phyloP scores from a whole-genome alignment of 2,329 filamentous ascomycete genomes.

The Cercospora sesami region DNA sequence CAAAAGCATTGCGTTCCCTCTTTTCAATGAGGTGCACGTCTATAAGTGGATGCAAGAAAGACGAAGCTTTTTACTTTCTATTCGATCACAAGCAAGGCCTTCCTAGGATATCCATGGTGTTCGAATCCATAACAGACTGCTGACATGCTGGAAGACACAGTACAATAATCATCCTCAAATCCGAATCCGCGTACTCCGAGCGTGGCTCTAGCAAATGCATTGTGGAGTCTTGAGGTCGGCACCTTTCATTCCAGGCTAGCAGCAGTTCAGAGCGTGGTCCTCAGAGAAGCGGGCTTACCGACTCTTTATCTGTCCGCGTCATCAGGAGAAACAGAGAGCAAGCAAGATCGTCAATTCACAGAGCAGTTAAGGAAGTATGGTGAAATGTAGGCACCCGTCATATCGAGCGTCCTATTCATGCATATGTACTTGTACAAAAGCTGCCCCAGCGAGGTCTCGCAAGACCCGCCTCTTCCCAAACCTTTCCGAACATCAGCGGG shows the following conservation, averaged over 20 bases:
- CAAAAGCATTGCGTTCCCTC: constrained; percentile 12
- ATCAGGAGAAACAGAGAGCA: not conserved
- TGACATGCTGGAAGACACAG: constrained; percentile 8
- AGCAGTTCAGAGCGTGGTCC: too few relatives aligned
- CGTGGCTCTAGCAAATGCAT: not conserved
- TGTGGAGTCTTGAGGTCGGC: too few relatives aligned
- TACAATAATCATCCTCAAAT: not conserved
- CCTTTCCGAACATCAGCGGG: constrained; percentile 3
- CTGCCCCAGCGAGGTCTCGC: constrained; percentile 10
- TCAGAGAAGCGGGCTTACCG: too few relatives aligned
- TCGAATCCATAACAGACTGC: constrained; percentile 18
- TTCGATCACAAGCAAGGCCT: constrained; percentile 12
- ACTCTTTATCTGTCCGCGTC: too few relatives aligned
- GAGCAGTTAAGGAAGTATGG: not conserved
- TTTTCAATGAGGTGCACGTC: constrained; percentile 13
- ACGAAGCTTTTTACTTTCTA: constrained; percentile 19
- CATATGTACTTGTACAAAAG: constrained; percentile 13
- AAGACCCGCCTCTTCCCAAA: not conserved
- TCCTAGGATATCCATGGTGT: constrained; percentile 7
- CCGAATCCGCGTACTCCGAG: not conserved
- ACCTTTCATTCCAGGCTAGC: too few relatives aligned
- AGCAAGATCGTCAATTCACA: not conserved
- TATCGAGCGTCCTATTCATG: constrained; percentile 6
- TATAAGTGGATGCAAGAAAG: constrained; percentile 10
- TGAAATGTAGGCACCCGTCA: not conserved